Base-by-base conservation (phyloP, 306 rosid genomes). In the Vigna trinervia region DNA sequence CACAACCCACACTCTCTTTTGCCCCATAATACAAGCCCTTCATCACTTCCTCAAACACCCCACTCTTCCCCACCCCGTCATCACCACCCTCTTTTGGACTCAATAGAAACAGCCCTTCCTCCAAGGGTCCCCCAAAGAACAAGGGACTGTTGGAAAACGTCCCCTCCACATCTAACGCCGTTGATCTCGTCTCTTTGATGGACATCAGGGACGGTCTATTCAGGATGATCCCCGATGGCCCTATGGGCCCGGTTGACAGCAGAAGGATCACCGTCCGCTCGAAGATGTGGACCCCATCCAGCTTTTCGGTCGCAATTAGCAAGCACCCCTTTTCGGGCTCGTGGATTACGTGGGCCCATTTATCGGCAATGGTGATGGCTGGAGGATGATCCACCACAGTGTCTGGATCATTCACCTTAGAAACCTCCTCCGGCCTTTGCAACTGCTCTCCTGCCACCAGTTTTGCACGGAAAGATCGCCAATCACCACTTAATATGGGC, bases 281-380 rank as follows among this genome's bases (percentile, higher is more conserved):
- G 26, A 92, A 95, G 4, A 95, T 89, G 73, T 95, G 97, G 54
- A 92, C 97, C 70, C 99, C 97, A 15, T 92, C 92, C 0, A 92
- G 96, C 90, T 87, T 90, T 51, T 90, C 92, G 0, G 92, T 89
- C 3, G 99, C 96, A 0, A 95, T 83, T 12, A 92, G 86, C n/a
- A 95, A 84, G 74, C 99, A 95, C 3, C 98, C 98, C 45, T 63
- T 95, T 83, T 92, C 97, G 1, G 98, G 93, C 84, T 89, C 92
- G 17, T 92, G 93, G 72, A 95, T 89, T 0, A 74, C 8, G 82
- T 92, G 97, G 38, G 93, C 98, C 98, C 97, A 95, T 63, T 86
- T 95, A n/a, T 92, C 92, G 8, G 90, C 97, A 1, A 92, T 43
- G 14, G 77, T 71, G 79, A 87, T 53, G n/a, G 86, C 77, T 65